These are phyloP conservation scores for Rostrohypoxylon terebratum DNA, from an alignment of 495 filamentous ascomycete species.

Conservation along the genomic window DNA sequence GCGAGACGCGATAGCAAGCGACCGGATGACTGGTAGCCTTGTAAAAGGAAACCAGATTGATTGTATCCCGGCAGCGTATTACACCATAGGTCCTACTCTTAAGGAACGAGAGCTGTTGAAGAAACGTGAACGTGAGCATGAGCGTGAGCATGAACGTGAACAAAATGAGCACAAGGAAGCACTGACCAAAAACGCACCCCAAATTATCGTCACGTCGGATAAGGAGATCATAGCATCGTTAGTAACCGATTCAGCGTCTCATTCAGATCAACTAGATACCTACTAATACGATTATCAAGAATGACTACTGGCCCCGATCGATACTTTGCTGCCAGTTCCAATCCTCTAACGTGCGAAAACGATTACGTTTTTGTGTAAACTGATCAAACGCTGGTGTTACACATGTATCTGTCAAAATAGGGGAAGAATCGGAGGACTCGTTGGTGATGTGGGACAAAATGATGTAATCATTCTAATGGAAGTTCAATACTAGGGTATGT, in stretches of 20 bases:
- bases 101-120: slow-evolving; percentile 1
- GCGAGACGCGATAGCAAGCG: slow-evolving; percentile 35
- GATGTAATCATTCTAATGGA: neutral
- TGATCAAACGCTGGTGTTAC: slow-evolving; percentile 45
- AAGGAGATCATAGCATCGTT: slow-evolving; percentile 19
- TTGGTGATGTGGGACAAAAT: neutral
- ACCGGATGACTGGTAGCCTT: slow-evolving; percentile 28
- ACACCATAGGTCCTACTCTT: slow-evolving; percentile 1
- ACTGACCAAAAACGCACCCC: neutral
- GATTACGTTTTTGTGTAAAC: slow-evolving; percentile 47
- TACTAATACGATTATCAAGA: slow-evolving; percentile 57
- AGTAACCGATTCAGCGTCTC: slow-evolving; percentile 1
- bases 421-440: neutral
- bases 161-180: neutral
- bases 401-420: slow-evolving; percentile 2
- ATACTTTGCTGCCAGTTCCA: slow-evolving; percentile 57
- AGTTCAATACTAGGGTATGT: neutral
- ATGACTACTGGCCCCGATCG: slow-evolving; percentile 59
- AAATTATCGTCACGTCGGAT: neutral
- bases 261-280: neutral
- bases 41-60: slow-evolving; percentile 7
- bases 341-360: slow-evolving; percentile 38
- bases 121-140: too few relatives aligned
- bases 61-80: slow-evolving; percentile 12
- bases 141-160: neutral